Evolutionary conservation across 2,329 filamentous ascomycete genomes (phyloP), one percentile per base, ranked within the genome.

Genomic region (Cercospora berteroae): DNA sequence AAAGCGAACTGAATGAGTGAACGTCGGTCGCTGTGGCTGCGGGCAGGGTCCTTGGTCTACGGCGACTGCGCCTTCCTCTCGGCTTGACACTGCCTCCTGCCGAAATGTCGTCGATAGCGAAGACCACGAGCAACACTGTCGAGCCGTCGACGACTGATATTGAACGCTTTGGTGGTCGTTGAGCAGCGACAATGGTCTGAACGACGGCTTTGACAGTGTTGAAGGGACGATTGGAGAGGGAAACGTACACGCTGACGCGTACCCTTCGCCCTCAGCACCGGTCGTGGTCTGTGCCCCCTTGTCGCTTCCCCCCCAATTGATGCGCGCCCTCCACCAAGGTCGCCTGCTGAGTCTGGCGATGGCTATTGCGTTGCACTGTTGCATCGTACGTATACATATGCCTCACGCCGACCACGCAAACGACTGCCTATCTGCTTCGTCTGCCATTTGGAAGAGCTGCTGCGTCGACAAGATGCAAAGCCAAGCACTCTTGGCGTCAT

Each of bases 181-280:
- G 52, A 57, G 52, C 52, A 33, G 25, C 52, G 29, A 57, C 25
- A 18, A 33, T 33, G 23, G 52, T 57, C 52, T 57, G 25, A n/a
- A 57, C 52, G 52, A 57, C 52, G 52, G 52, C 52, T 57, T 33
- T n/a, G 52, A 29, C 52, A 57, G 52, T 57, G 52, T n/a, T 57
- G 52, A 57, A 57, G 52, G 52, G 29, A 33, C 52, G 29, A 29
- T 23, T 57, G 25, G 52, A 57, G 52, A 57, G 52, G 29, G 44
- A 50, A 50, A 50, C 44, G 44, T 50, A 50, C 44, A 50, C 44
- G 44, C 44, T 50, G 44, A 50, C 44, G 44, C 44, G 44, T 50
- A 50, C 44, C 36, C 42, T 48, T 48, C 44, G 44, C 44, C 20
- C 44, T 48, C 42, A 48, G 42, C 42, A 48, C 42, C 42, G 42